These are phyloP conservation scores for Thoreauomyces humboldtii DNA, from an alignment of 192 early-diverging fungal species.

Conservation along the genomic window DNA sequence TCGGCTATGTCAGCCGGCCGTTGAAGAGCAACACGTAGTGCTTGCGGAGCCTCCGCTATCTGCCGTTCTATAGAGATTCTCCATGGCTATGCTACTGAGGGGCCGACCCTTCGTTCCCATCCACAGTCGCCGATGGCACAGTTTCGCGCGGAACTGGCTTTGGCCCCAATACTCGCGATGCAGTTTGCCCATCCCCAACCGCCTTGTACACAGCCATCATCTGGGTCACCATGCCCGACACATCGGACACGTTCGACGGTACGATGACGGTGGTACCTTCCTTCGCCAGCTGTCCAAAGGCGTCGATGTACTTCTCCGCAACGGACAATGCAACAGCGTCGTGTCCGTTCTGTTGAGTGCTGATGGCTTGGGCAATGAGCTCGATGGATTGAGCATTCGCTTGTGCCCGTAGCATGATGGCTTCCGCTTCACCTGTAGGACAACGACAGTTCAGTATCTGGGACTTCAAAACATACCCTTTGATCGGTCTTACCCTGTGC, in stretches of 20 bases:
- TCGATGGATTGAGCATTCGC: conserved; percentile 82
- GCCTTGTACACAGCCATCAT: conserved; percentile 47
- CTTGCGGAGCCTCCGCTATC: too few species aligned
- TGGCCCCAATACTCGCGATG: too few species aligned
- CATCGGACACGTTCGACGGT: conserved; percentile 78
- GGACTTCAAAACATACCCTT: not conserved
- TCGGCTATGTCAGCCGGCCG: conserved; percentile 35
- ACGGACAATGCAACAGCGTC: conserved; percentile 87
- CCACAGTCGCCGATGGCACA: too few species aligned
- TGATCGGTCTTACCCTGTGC: conserved; percentile 64
- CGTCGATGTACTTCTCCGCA: conserved; percentile 95
- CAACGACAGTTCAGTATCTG: not conserved
- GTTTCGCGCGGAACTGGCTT: too few species aligned
- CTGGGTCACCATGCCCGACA: conserved; percentile 87
- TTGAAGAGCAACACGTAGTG: conserved; percentile 8
- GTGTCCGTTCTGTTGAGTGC: conserved; percentile 48
- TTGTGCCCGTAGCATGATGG: conserved; percentile 76
- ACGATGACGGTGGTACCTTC: conserved; percentile 87
- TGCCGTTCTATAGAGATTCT: too few species aligned
- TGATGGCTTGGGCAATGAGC: conserved; percentile 76
- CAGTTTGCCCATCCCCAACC: conserved; percentile 28
- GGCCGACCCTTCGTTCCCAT: too few species aligned
- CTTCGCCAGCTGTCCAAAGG: conserved; percentile 90
- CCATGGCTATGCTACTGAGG: too few species aligned
- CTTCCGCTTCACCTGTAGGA: conserved; percentile 79